A percentile compares a stretch with the other conserved stretches of the same genome.
Conservation (phyloP, 2,329 filamentous ascomycete species). For the Sporothrix dimorphospora region DNA sequence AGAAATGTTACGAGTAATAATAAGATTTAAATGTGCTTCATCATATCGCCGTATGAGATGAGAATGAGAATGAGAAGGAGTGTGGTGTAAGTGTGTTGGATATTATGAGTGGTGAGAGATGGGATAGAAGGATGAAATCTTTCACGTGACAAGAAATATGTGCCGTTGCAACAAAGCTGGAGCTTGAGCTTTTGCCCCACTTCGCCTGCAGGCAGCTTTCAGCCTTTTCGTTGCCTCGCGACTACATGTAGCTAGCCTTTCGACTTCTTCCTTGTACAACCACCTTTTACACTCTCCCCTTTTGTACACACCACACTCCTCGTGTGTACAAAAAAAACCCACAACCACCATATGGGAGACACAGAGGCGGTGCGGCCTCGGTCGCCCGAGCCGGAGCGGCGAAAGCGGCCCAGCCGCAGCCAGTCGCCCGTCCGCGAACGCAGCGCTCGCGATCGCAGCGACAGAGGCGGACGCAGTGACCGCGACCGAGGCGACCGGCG, state of each 20-base stretch:
- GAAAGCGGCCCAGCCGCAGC: constrained; percentile 26
- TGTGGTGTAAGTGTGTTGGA: neutral
- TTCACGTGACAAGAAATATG: neutral
- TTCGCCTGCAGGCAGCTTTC: neutral
- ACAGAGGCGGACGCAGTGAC: neutral
- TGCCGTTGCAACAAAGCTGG: neutral
- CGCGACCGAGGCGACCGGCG: constrained; percentile 32
- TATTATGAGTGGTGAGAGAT: neutral
- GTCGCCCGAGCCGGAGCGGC: constrained; percentile 8
- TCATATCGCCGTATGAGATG: neutral
- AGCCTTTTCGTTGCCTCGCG: constrained; percentile 11
- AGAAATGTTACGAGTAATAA: constrained; percentile 24
- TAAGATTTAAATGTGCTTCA: constrained; percentile 12
- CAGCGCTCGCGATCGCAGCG: neutral
- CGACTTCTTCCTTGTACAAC: neutral
- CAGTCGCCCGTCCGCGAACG: constrained; percentile 22
- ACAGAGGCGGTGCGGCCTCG: constrained; percentile 21
- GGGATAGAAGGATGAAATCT: neutral
- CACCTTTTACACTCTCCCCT: neutral
- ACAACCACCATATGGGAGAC: constrained; percentile 17
- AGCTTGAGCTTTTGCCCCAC: neutral
- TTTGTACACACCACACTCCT: neutral
- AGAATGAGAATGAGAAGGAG: neutral
- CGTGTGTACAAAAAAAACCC: neutral
- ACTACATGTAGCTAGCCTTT: neutral